Conservation (phyloP, 768 basidiomycete species). For the Naganishia antarctica region DNA sequence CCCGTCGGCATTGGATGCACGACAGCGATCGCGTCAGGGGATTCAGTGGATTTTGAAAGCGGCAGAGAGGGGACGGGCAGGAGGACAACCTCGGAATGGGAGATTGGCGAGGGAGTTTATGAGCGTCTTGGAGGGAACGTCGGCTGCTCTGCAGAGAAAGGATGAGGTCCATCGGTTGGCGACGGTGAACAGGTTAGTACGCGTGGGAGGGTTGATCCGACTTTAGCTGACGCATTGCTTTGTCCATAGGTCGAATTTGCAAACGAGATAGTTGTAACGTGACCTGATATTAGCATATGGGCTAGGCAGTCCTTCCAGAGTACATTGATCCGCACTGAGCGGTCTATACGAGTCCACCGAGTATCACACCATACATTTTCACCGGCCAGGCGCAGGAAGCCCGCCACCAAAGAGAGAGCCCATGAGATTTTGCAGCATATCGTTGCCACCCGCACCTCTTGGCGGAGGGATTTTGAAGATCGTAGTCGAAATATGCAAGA, state of each 20-base stretch:
- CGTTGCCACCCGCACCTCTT: slow-evolving; percentile 59
- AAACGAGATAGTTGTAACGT: slow-evolving; percentile 17
- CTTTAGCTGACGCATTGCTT: not conserved
- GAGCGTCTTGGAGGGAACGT: slow-evolving; percentile 60
- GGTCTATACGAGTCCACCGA: no score
- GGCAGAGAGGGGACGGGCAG: slow-evolving; percentile 58
- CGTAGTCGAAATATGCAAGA: slow-evolving; percentile 49
- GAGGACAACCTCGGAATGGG: slow-evolving; percentile 56
- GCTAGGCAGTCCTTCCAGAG: no score
- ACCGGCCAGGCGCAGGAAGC: not conserved
- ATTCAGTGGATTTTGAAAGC: slow-evolving; percentile 68
- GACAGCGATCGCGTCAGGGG: slow-evolving; percentile 68
- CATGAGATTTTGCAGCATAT: slow-evolving; percentile 83
- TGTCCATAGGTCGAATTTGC: slow-evolving; percentile 6
- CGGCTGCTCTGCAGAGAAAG: slow-evolving; percentile 60
- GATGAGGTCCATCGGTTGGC: slow-evolving; percentile 63
- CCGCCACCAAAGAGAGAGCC: slow-evolving; percentile 79
- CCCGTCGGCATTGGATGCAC: slow-evolving; percentile 71
- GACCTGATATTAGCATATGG: not conserved
- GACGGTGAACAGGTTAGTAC: slow-evolving; percentile 58
- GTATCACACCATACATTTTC: no score
- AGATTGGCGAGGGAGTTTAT: slow-evolving; percentile 71
- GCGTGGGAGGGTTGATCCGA: not conserved
- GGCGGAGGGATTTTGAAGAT: slow-evolving; percentile 80
- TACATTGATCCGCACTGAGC: no score